Base-by-base conservation (phyloP, 306 rosid genomes). In the Pterocarpus santalinus region DNA sequence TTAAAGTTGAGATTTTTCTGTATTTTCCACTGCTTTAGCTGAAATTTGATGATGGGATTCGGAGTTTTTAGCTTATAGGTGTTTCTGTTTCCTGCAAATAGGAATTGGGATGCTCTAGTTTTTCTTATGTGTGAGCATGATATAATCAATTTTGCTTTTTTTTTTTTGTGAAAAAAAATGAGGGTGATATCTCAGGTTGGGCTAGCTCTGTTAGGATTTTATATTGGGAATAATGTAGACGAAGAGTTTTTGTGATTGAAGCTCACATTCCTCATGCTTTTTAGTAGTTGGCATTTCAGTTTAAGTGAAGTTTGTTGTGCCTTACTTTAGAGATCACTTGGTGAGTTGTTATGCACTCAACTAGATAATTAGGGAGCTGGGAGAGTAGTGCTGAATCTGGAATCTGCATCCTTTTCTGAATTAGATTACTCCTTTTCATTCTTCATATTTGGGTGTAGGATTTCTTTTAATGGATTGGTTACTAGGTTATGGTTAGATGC, bases 161-260 rank as follows among this genome's bases (percentile, higher is more conserved):
- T 10, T 30, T 46, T 75, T 17, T n/a, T 47, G 9, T 0, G 53
- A 12, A 12, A 47, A 47, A 10, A 47, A 2, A 47, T 11, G 53
- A 9, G 53, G 70, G 41, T 4, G 2, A 47, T 49, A 53, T 47
- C 47, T 43, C 47, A 43, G 53, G 10, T 28, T 60, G 5, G 13
- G 7, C 53, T 71, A 34, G 66, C 7, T 56, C 3, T 56, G 13
- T 10, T 74, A 13, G 60, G 62, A 22, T 22, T 22, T 22, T 22
- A 22, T 22, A 22, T 22, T 22, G 28, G 28, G 28, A 22, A 22
- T 22, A 39, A 7, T 34, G 30, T 35, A 39, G 32, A 71, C 65
- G 53, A 79, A 7, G 17, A 69, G 35, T 57, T 60, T 78, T 47
- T 60, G 68, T 60, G 36, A 62, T 57, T 79, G 81, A 63, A 62